A percentile compares a stretch with the other conserved stretches of the same genome.
Conservation (phyloP, 176 grass and related monocot genomes). For the Ensete ventricosum region DNA sequence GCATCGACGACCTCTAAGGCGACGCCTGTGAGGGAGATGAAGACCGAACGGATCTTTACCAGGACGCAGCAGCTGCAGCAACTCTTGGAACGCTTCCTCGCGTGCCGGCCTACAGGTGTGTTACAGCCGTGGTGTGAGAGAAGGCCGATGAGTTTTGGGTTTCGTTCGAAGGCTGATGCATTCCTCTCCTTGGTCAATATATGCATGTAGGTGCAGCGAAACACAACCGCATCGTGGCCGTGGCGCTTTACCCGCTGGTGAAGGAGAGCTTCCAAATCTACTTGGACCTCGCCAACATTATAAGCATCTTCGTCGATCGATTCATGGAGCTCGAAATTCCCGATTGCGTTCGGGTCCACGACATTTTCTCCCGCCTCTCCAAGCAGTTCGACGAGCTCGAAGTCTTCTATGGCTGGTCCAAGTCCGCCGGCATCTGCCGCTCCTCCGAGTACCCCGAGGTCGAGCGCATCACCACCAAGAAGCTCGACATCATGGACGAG, state of each 20-base stretch:
- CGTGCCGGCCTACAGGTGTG: constrained; percentile 59
- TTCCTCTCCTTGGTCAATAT: neutral
- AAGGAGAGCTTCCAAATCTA: constrained; percentile 89
- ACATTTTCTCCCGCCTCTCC: constrained; percentile 42
- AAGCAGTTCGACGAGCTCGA: constrained; percentile 62
- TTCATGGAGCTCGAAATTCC: constrained; percentile 50
- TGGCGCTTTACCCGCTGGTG: constrained; percentile 51
- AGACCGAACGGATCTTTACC: constrained; percentile 43
- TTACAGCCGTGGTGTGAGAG: neutral
- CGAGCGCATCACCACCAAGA: constrained; percentile 57
- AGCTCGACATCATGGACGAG: constrained; percentile 81
- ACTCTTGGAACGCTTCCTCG: constrained; percentile 63
- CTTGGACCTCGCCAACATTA: constrained; percentile 52
- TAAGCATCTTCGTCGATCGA: constrained; percentile 47
- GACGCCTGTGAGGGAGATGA: constrained; percentile 61
- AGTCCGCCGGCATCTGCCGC: constrained; percentile 39
- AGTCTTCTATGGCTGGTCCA: constrained; percentile 65
- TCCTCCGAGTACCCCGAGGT: constrained; percentile 65
- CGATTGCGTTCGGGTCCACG: constrained; percentile 47
- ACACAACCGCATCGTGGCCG: constrained; percentile 57
- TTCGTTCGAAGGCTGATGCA: neutral
- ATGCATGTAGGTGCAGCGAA: constrained; percentile 47
- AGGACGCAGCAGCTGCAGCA: constrained; percentile 48
- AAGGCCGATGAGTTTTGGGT: neutral
- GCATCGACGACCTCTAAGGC: constrained; percentile 10